Evolutionary conservation across 2,329 filamentous ascomycete species (phyloP), one percentile per base, ranked within the genome.

Genomic region (Chrysoporthe cubensis): DNA sequence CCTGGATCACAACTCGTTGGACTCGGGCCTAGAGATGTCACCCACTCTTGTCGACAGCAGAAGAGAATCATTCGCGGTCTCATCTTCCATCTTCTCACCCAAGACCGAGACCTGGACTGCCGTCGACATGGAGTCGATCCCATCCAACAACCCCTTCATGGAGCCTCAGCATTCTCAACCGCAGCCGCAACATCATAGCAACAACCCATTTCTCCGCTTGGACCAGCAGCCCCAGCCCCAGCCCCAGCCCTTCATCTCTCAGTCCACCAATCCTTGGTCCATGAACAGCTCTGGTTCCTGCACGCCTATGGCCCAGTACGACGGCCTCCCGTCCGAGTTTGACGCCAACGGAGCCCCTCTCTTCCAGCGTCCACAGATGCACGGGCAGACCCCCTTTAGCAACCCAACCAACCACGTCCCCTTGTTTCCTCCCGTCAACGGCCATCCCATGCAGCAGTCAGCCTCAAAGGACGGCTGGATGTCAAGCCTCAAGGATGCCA

Each of bases 261-360:
- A 79, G 64, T 78, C 80, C 48, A 76, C 75, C 58, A 80, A 80
- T 71, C 76, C 82, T 70, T 94, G 91, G 91, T 82, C 88, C 62
- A 84, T 90, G 76, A 85, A 88, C 73, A 85, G 82, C 73, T 91
- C 91, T 37, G 91, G 88, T 64, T 87, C 92, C 70, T 90, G 88
- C 78, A 95, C 92, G 7, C 91, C 91, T 18, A 88, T 93, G 70
- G 89, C 88, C 70, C 83, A 88, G 64, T 91, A 92, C 74, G 90
- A 92, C 74, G 86, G 88, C 61, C 78, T 88, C 44, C 80, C 85
- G 50, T 76, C 82, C 58, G 86, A 87, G 32, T 90, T 85, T 74
- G 86, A 90, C 70, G 73, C 72, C 72, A 77, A 81, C 73, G 78
- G 81, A 72, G 76, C 82, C 50, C 80, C 83, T 69, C 77, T 88